Conservation (phyloP, 352 stramenopile genomes). For the Globisporangium lucens region DNA sequence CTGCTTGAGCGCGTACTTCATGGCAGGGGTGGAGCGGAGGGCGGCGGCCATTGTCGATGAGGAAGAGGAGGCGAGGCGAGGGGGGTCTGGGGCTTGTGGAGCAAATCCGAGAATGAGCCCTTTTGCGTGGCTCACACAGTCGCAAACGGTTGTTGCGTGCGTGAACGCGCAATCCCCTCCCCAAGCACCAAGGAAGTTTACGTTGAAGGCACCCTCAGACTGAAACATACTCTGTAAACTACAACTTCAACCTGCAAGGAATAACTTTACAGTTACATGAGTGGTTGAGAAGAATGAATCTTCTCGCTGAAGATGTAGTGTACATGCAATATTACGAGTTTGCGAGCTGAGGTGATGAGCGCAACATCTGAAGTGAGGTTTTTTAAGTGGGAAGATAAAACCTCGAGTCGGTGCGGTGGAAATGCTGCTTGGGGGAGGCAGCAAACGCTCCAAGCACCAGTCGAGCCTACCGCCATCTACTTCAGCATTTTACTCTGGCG, state of each 20-base stretch:
- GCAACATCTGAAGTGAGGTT: background rate
- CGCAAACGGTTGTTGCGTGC: background rate
- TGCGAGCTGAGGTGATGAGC: background rate
- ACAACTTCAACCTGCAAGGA: background rate
- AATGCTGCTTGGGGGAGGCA: slow-evolving; percentile 6
- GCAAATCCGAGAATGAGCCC: slow-evolving; percentile 47
- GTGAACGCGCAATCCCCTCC: background rate
- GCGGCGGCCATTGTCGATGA: background rate
- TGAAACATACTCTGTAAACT: background rate
- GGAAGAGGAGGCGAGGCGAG: slow-evolving; percentile 5
- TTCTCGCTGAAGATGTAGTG: background rate
- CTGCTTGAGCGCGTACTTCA: slow-evolving; percentile 39
- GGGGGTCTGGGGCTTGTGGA: slow-evolving; percentile 26
- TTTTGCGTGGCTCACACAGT: slow-evolving; percentile 1
- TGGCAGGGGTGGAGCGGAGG: slow-evolving; percentile 27
- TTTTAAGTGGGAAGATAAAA: background rate
- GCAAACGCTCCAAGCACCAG: background rate
- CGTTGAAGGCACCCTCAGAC: background rate
- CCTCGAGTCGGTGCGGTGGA: background rate
- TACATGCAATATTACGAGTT: background rate
- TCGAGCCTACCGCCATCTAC: background rate
- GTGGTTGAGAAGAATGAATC: background rate
- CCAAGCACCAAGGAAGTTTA: slow-evolving; percentile 10
- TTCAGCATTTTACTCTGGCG: background rate
- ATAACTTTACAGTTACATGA: background rate